These are phyloP conservation scores for Bondarzewia mesenterica DNA, from an alignment of 1,284 basidiomycete genomes.

Conservation along the genomic window DNA sequence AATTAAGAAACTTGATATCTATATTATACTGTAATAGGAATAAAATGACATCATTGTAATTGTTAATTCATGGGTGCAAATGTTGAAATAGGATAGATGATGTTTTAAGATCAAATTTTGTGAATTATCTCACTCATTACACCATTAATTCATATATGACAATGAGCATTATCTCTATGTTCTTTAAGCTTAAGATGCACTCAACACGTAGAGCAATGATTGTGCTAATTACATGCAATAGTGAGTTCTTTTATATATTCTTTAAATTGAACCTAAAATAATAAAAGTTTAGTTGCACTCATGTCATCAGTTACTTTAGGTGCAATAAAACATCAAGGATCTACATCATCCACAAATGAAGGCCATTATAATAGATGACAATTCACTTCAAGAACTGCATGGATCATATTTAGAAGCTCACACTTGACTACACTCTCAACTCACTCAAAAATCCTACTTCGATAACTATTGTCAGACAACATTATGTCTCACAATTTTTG, in stretches of 20 bases:
- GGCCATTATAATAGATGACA: not conserved
- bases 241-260: constrained; percentile 2
- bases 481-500: constrained; percentile 9
- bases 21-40: constrained; percentile 1
- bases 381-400: not conserved
- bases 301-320: not conserved
- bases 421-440: constrained; percentile 9
- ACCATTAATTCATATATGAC: constrained; percentile 4
- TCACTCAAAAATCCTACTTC: constrained; percentile 7
- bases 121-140: not conserved
- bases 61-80: constrained; percentile 2
- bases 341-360: not conserved
- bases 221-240: constrained; percentile 6
- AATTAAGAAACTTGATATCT: constrained; percentile 2
- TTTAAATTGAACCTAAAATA: constrained; percentile 3
- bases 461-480: not conserved
- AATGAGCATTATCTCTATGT: constrained; percentile 5
- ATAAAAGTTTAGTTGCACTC: no score
- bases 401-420: constrained; percentile 8
- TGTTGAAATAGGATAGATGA: not conserved
- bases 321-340: not conserved
- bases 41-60: not conserved
- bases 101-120: not conserved
- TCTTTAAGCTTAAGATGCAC: constrained; percentile 8
- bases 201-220: constrained; percentile 7